These are phyloP conservation scores for Vickermania spadyakhi DNA, from an alignment of 208 protist species.

Conservation along the genomic window DNA sequence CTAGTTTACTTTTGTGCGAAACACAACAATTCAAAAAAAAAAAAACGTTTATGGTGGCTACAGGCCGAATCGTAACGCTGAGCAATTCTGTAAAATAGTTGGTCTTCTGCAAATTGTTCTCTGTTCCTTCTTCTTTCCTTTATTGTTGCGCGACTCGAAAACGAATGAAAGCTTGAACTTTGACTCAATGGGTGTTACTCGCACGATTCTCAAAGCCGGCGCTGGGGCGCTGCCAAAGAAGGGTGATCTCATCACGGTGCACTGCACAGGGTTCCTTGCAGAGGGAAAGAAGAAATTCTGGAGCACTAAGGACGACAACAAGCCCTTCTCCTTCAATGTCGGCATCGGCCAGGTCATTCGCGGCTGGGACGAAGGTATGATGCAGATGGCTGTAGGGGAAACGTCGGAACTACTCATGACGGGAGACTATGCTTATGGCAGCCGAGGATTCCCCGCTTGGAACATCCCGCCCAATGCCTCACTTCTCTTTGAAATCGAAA, in stretches of 20 bases:
- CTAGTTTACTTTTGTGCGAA: too few species aligned
- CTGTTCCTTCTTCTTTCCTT: neutral
- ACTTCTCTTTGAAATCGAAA: constrained; percentile 86
- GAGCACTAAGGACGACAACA: constrained; percentile 73
- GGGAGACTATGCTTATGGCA: constrained; percentile 80
- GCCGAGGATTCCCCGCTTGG: constrained; percentile 82
- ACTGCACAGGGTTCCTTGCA: constrained; percentile 85
- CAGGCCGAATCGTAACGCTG: too few species aligned
- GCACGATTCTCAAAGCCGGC: constrained; percentile 53
- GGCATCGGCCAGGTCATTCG: constrained; percentile 91
- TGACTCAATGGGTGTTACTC: constrained; percentile 65
- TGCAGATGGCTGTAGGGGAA: constrained; percentile 82
- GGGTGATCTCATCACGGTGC: constrained; percentile 77
- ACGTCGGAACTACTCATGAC: constrained; percentile 73
- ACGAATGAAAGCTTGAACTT: too few species aligned
- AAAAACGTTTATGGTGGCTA: too few species aligned
- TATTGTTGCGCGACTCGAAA: neutral
- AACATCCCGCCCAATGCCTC: constrained; percentile 67
- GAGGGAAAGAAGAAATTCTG: constrained; percentile 86
- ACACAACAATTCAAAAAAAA: too few species aligned
- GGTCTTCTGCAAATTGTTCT: neutral
- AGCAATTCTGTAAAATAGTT: constrained; percentile 7
- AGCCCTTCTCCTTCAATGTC: constrained; percentile 88
- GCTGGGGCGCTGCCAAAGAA: constrained; percentile 40
- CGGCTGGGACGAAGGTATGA: constrained; percentile 92